Percentiles rank a stretch among this genome's conserved stretches.
phyloP scores from a whole-genome alignment of 2,329 filamentous ascomycete species.

The Blastomyces silverae region DNA sequence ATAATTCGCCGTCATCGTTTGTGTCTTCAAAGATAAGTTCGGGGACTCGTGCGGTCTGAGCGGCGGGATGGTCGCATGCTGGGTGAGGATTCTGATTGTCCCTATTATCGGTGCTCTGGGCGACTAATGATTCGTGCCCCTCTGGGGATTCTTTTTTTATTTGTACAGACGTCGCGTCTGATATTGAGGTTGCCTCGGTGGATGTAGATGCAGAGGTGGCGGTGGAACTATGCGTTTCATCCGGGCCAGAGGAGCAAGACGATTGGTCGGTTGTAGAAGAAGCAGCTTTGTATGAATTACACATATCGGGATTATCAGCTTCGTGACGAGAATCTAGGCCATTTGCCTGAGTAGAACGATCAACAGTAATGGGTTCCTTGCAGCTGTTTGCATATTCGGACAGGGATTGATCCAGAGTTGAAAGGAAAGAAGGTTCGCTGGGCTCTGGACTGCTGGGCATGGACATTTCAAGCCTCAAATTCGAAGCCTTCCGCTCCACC shows the following conservation, averaged over 20 bases:
- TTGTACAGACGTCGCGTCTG: not conserved
- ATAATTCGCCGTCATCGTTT: slow-evolving; percentile 23
- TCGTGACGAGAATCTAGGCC: not conserved
- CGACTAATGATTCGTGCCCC: not conserved
- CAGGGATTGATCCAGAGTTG: slow-evolving; percentile 12
- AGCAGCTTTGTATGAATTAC: not conserved
- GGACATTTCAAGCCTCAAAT: slow-evolving; percentile 34
- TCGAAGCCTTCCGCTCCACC: slow-evolving; percentile 14
- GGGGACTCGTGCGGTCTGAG: slow-evolving; percentile 26
- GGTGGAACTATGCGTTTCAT: slow-evolving; percentile 7
- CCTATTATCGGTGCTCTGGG: not conserved
- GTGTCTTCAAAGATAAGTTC: slow-evolving; percentile 22
- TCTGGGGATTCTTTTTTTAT: slow-evolving; percentile 6
- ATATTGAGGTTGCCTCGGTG: slow-evolving; percentile 14
- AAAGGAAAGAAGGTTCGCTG: slow-evolving; percentile 15
- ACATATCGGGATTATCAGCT: not conserved
- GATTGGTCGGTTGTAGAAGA: slow-evolving; percentile 14
- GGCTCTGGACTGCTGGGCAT: slow-evolving; percentile 23
- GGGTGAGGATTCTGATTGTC: not conserved
- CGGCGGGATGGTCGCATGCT: not conserved
- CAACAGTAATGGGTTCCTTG: not conserved
- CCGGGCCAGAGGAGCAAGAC: slow-evolving; percentile 7
- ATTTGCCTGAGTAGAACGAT: not conserved
- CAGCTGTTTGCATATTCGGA: slow-evolving; percentile 8
- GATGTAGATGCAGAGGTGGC: not conserved